Evolutionary conservation across 371 early-diverging fungal species (phyloP).

Genomic region (Phascolomyces articulosus): DNA sequence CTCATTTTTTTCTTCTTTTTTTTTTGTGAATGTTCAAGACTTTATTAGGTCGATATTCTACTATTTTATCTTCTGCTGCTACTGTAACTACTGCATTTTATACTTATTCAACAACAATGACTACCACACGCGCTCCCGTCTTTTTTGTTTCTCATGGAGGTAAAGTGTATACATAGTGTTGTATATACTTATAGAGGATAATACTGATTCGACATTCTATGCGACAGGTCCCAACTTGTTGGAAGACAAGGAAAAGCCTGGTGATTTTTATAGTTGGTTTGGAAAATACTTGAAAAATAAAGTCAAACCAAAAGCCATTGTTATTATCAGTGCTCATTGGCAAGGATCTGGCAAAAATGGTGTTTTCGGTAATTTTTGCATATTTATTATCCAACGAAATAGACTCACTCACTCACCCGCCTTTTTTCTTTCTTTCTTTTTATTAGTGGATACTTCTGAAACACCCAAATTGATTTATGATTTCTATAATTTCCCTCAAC

Average conservation of each 20-base stretch:
- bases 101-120: conserved; percentile 1
- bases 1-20: neutral
- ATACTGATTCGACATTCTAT: neutral
- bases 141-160: conserved; percentile 52
- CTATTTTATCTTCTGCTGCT: neutral
- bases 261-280: conserved; percentile 46
- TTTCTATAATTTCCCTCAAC: conserved; percentile 62
- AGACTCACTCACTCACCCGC: too few relatives aligned
- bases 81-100: neutral
- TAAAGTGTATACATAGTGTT: conserved; percentile 5
- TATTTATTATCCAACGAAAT: neutral
- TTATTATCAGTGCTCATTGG: conserved; percentile 63
- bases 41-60: neutral
- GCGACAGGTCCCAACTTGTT: conserved; percentile 54
- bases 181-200: neutral
- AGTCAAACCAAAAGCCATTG: conserved; percentile 56
- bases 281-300: conserved; percentile 47
- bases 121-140: conserved; percentile 29
- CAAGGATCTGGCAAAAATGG: conserved; percentile 43
- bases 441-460: conserved; percentile 39
- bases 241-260: conserved; percentile 49
- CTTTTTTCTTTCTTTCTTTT: neutral
- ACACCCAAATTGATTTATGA: conserved; percentile 66
- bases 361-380: conserved; percentile 31
- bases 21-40: conserved; percentile 6